Percentiles rank a stretch among this genome's conserved stretches.
Conservation (phyloP, 83 land plant species). For the Picea engelmannii region DNA sequence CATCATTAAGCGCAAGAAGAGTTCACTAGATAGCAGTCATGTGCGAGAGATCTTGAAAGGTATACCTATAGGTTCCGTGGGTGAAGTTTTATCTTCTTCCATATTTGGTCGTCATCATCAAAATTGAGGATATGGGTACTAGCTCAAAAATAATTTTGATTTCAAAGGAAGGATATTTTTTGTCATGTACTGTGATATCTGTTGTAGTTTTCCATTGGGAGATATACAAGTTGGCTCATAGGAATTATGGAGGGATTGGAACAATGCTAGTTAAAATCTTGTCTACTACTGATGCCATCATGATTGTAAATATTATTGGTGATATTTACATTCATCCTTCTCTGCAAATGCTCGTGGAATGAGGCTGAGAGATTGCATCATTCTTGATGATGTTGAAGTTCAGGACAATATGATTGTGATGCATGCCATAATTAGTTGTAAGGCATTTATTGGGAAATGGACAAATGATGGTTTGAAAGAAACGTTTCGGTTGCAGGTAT, state of each 20-base stretch:
- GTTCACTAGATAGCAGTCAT: too few species aligned
- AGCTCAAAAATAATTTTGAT: too few species aligned
- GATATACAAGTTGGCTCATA: constrained; percentile 56
- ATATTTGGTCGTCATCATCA: too few species aligned
- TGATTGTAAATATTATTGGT: constrained; percentile 37
- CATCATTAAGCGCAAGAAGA: too few species aligned
- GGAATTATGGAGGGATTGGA: constrained; percentile 50
- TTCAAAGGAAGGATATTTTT: constrained; percentile 25
- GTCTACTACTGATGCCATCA: constrained; percentile 37
- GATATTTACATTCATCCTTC: constrained; percentile 57
- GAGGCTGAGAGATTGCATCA: constrained; percentile 49
- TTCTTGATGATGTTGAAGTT: constrained; percentile 57
- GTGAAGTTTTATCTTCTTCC: too few species aligned
- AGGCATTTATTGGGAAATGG: constrained; percentile 61
- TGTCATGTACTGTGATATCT: constrained; percentile 57
- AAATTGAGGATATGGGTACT: too few species aligned
- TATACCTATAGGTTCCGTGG: too few species aligned
- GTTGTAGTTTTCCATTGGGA: constrained; percentile 59
- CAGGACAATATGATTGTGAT: constrained; percentile 54
- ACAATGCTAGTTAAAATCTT: constrained; percentile 51
- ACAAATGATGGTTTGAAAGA: background rate
- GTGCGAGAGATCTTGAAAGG: too few species aligned
- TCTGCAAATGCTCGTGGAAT: constrained; percentile 67
- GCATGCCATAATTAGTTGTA: constrained; percentile 60
- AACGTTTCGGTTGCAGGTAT: background rate